A percentile compares a stretch with the other conserved stretches of the same genome.
phyloP scores from a whole-genome alignment of 306 rosid genomes.

The Senna tora region DNA sequence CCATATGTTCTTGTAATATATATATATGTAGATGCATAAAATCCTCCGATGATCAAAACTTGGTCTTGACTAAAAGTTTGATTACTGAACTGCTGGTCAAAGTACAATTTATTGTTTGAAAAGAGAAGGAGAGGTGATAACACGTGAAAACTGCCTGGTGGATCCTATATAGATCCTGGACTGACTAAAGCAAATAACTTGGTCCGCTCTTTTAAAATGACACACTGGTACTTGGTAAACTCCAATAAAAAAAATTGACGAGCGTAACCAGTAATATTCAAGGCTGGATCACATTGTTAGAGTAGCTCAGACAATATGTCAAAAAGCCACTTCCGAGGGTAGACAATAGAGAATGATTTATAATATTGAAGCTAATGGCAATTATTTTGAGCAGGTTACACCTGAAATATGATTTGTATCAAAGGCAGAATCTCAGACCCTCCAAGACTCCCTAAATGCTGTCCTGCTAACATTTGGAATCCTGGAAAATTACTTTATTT shows the following conservation, averaged over 20 bases:
- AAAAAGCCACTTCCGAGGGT: background rate
- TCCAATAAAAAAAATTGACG: background rate
- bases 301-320: background rate
- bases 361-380: conserved; percentile 4
- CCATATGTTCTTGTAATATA: background rate
- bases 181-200: too few species aligned
- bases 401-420: background rate
- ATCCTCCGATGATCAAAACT: background rate
- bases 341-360: conserved; percentile 5
- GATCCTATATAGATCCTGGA: background rate
- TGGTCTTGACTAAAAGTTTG: background rate
- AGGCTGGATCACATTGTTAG: background rate
- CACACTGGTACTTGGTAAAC: too few species aligned
- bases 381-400: background rate
- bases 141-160: background rate
- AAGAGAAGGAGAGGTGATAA: background rate
- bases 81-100: background rate
- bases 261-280: background rate
- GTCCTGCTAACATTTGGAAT: background rate
- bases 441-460: background rate
- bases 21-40: background rate
- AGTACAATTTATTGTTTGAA: background rate
- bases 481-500: background rate
- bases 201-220: too few species aligned
- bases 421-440: background rate